Evolutionary conservation across 163 green algal species (phyloP).

Genomic region (Trebouxia gelatinosa): DNA sequence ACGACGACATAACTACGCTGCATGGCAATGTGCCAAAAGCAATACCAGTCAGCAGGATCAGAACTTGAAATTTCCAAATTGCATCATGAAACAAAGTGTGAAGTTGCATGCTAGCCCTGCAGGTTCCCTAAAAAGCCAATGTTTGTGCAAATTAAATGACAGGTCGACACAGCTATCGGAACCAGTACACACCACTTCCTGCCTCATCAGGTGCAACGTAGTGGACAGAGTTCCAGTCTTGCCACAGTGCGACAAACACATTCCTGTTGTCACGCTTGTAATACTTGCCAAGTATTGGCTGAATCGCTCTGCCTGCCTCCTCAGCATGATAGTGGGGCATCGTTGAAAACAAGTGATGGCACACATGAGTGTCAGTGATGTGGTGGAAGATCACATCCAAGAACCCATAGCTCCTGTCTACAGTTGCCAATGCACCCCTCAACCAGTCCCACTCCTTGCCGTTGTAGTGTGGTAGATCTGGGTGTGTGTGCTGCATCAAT

Average conservation of each 20-base stretch:
- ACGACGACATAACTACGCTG: too few species aligned
- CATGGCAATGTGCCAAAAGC: too few species aligned
- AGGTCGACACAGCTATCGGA: slow-evolving; percentile 59
- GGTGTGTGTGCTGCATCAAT: slow-evolving; percentile 64
- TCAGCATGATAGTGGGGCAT: slow-evolving; percentile 75
- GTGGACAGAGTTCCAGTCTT: slow-evolving; percentile 56
- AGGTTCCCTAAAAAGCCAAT: too few species aligned
- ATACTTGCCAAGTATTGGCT: slow-evolving; percentile 81
- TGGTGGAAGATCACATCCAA: slow-evolving; percentile 86
- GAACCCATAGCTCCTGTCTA: slow-evolving; percentile 83
- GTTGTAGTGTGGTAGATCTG: slow-evolving; percentile 80
- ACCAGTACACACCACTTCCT: slow-evolving; percentile 46
- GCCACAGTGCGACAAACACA: slow-evolving; percentile 64
- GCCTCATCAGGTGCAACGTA: slow-evolving; percentile 60
- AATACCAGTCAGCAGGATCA: too few species aligned
- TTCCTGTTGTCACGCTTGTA: slow-evolving; percentile 73
- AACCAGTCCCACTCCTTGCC: slow-evolving; percentile 90
- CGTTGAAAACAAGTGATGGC: slow-evolving; percentile 93
- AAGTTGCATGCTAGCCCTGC: too few species aligned
- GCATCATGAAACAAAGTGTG: too few species aligned
- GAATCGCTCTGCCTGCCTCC: slow-evolving; percentile 61
- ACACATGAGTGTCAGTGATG: slow-evolving; percentile 94
- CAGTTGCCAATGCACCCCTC: slow-evolving; percentile 81
- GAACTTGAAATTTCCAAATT: too few species aligned
- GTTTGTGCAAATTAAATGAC: too few species aligned